Evolutionary conservation across 257 asterid genomes (phyloP), one percentile per base, ranked within the genome.

Genomic region (Nyctanthes arbortristis): DNA sequence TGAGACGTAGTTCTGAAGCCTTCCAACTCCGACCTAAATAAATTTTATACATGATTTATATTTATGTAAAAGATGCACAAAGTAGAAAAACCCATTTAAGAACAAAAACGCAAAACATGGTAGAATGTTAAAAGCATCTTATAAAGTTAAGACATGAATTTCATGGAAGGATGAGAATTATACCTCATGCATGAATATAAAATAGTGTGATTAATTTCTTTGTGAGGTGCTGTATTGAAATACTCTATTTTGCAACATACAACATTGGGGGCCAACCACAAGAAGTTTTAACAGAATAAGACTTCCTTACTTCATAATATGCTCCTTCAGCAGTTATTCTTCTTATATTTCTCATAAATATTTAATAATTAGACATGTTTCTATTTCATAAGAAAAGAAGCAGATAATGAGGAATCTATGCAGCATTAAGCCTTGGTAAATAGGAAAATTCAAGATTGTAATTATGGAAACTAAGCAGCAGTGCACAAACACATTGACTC

Each of bases 1-100:
- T 93, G 67, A 93, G 91, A 72, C 96, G 95, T 74, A 93, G 83
- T 74, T 93, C 97, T 72, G 88, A 68, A 70, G 97, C 97, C 83
- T 93, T 93, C 97, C 97, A 93, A 65, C 98, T 70, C 78, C 96
- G 80, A 77, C 97, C n/a, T n/a, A n/a, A n/a, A n/a, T n/a, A n/a
- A n/a, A n/a, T n/a, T n/a, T n/a, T 63, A 7, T 9, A 34, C 14
- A 34, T 36, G 54, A 54, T 22, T 43, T 43, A 16, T 4, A 1
- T 5, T n/a, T n/a, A 43, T 5, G 9, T 4, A 20, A 49, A 49
- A 49, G 58, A 7, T 2, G 12, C 14, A 47, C 29, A 49, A 20
- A 49, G 5, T 49, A 49, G 10, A 22, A 49, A 8, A 13, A 49
- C 28, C 28, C 1, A 22, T 49, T 20, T 7, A 49, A 47, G 11